These are phyloP conservation scores for Debaryomyces tyrocola DNA, from an alignment of 805 yeast genomes.

Conservation along the genomic window DNA sequence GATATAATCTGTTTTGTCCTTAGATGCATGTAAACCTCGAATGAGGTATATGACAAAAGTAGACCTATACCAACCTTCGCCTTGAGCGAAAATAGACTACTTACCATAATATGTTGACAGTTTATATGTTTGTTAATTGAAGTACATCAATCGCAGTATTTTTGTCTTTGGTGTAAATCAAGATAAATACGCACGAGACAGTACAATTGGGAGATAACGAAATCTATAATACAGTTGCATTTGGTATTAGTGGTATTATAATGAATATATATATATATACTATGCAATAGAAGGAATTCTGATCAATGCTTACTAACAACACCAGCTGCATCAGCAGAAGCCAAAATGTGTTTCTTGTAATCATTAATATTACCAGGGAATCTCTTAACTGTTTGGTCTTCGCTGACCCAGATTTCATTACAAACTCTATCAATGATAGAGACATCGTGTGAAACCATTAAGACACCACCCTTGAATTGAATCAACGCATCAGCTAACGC, in stretches of 20 bases:
- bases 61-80: constrained; percentile 43
- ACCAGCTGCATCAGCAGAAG: constrained; percentile 77
- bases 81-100: constrained; percentile 9
- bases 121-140: no score
- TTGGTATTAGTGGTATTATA: no score
- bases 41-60: constrained; percentile 59
- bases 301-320: constrained; percentile 80
- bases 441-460: constrained; percentile 98
- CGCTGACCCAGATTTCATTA: constrained; percentile 95
- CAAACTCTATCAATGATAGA: constrained; percentile 85
- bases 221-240: no score
- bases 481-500: constrained; percentile 89
- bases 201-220: no score
- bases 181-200: no score
- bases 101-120: no score
- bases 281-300: neutral
- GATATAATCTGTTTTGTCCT: constrained; percentile 56
- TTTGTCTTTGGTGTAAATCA: no score
- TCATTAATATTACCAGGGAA: constrained; percentile 83
- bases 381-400: constrained; percentile 73
- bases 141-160: no score
- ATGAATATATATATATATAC: neutral
- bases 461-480: constrained; percentile 89
- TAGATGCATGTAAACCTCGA: constrained; percentile 60
- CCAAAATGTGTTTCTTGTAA: constrained; percentile 84